A percentile compares a stretch with the other conserved stretches of the same genome.
phyloP scores from a whole-genome alignment of 148 eudicot genomes.

The Amaranthus hypochondriacus region DNA sequence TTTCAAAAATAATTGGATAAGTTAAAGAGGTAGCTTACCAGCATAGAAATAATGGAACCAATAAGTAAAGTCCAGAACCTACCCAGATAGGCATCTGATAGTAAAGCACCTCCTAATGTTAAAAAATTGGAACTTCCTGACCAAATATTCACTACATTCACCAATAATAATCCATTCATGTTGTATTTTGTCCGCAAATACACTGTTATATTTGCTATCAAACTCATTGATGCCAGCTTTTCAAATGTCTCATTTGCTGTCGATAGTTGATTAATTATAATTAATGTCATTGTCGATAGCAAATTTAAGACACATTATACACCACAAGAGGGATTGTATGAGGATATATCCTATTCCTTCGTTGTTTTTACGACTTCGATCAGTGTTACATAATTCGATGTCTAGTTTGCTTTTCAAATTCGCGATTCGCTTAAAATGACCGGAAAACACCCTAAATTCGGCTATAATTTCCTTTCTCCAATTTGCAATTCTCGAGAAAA shows the following conservation, averaged over 20 bases:
- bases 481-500: too few relatives aligned
- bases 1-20: too few relatives aligned
- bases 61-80: slow-evolving; percentile 51
- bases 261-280: background rate
- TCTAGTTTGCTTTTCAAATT: too few relatives aligned
- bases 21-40: slow-evolving; percentile 35
- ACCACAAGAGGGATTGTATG: background rate
- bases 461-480: too few relatives aligned
- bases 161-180: slow-evolving; percentile 37
- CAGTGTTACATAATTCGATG: too few relatives aligned
- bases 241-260: slow-evolving; percentile 73
- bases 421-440: too few relatives aligned
- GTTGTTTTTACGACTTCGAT: too few relatives aligned
- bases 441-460: too few relatives aligned
- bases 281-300: background rate
- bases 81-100: slow-evolving; percentile 64
- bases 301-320: background rate
- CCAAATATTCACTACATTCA: slow-evolving; percentile 45
- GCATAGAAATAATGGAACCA: slow-evolving; percentile 49
- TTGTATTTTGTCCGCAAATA: slow-evolving; percentile 41
- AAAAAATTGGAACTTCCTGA: slow-evolving; percentile 54
- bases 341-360: too few relatives aligned
- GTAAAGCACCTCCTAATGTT: slow-evolving; percentile 52
- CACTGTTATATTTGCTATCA: slow-evolving; percentile 46
- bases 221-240: slow-evolving; percentile 67